A percentile compares a stretch with the other conserved stretches of the same genome.
Conservation (phyloP, 345 rosid genomes). For the Balakata baccata region DNA sequence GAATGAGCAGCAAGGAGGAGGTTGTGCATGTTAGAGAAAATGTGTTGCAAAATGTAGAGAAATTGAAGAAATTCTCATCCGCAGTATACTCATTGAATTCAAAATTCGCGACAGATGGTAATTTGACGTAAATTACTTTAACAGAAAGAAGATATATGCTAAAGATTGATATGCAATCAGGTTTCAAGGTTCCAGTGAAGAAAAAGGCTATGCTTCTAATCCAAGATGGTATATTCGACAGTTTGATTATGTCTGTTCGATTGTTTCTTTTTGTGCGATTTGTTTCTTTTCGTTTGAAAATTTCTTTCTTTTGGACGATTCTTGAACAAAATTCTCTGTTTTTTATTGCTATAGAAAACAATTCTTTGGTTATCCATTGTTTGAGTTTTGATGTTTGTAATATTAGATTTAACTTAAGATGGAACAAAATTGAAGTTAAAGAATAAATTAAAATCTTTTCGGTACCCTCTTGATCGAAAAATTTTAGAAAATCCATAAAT, state of each 20-base stretch:
- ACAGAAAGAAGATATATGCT: conserved; percentile 7
- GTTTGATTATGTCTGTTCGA: not conserved
- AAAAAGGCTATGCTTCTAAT: not conserved
- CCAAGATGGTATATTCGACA: conserved; percentile 13
- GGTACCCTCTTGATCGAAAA: too few relatives aligned
- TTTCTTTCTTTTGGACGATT: not conserved
- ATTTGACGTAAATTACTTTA: conserved; percentile 4
- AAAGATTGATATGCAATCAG: not conserved
- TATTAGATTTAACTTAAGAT: not conserved
- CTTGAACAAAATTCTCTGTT: not conserved
- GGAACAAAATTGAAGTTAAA: too few relatives aligned
- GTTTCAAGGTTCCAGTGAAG: conserved; percentile 4
- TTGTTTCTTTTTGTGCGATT: not conserved
- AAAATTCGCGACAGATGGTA: not conserved
- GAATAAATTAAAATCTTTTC: too few relatives aligned
- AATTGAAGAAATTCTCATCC: conserved; percentile 2
- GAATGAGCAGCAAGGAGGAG: conserved; percentile 74
- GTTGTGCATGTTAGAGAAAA: conserved; percentile 63
- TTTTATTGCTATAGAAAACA: not conserved
- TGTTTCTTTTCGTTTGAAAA: not conserved
- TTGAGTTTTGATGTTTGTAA: not conserved
- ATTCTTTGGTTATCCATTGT: not conserved
- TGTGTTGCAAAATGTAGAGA: not conserved
- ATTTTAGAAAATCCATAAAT: too few relatives aligned
- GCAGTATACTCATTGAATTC: not conserved